Evolutionary conservation across 2,329 filamentous ascomycete species (phyloP).

Genomic region (Biscogniauxia mediterranea): DNA sequence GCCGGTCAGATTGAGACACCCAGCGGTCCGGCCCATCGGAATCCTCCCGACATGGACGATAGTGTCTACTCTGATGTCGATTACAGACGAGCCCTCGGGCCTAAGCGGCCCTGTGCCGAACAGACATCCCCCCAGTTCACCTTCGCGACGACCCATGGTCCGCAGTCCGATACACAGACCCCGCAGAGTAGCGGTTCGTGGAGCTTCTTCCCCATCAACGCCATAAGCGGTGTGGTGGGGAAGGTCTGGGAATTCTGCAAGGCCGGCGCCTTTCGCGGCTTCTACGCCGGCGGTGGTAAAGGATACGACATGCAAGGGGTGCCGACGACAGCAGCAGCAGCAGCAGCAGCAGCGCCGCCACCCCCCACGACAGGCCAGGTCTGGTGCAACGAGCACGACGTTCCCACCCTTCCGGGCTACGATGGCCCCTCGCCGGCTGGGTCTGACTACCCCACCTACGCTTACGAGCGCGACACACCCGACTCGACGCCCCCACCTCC

Average conservation of each 20-base stretch:
- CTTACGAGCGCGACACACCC: conserved; percentile 32
- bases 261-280: conserved; percentile 71
- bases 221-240: conserved; percentile 67
- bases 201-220: conserved; percentile 58
- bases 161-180: conserved; percentile 18
- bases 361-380: conserved; percentile 18
- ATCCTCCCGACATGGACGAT: conserved; percentile 44
- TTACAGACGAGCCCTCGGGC: conserved; percentile 52
- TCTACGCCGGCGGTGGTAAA: conserved; percentile 79
- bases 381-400: conserved; percentile 31
- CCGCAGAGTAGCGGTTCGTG: conserved; percentile 42
- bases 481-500: conserved; percentile 47
- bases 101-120: conserved; percentile 41
- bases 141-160: conserved; percentile 23
- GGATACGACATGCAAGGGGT: conserved; percentile 58
- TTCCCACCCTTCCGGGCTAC: conserved; percentile 25
- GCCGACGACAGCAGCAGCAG: neutral
- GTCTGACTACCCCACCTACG: conserved; percentile 35
- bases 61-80: conserved; percentile 57
- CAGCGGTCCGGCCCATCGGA: conserved; percentile 29
- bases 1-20: conserved; percentile 55
- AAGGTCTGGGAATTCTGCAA: conserved; percentile 86
- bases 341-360: conserved; percentile 1
- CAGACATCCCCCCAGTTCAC: conserved; percentile 34
- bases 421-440: conserved; percentile 25